These are phyloP conservation scores for Paxillus involutus DNA, from an alignment of 768 basidiomycete species.

Conservation along the genomic window DNA sequence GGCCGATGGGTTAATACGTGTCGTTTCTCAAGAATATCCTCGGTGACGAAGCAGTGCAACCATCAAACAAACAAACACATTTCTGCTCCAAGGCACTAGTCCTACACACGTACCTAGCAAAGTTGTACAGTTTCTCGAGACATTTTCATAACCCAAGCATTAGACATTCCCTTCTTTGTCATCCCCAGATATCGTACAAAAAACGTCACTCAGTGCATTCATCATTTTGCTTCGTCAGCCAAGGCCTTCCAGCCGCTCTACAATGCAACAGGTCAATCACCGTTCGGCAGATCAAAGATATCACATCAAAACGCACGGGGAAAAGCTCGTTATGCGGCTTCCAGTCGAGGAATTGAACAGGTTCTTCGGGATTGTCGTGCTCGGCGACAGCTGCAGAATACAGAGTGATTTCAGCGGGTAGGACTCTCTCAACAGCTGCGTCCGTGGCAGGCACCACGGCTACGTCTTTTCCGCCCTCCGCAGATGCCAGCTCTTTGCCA, in stretches of 20 bases:
- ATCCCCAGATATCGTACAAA: no score
- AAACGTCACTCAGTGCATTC: no score
- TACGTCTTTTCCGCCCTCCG: conserved; percentile 7
- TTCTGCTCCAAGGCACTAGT: no score
- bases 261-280: not conserved
- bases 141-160: no score
- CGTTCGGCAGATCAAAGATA: not conserved
- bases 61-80: conserved; percentile 30
- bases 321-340: conserved; percentile 19
- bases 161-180: no score
- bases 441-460: not conserved
- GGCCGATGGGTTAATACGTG: conserved; percentile 57
- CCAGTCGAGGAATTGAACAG: conserved; percentile 23
- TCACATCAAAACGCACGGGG: conserved; percentile 10
- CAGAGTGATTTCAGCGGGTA: conserved; percentile 21
- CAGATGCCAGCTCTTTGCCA: conserved; percentile 13
- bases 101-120: no score
- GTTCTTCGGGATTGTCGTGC: conserved; percentile 10
- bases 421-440: conserved; percentile 7
- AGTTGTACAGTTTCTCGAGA: no score
- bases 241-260: conserved; percentile 7
- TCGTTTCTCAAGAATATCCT: conserved; percentile 47
- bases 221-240: no score
- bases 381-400: conserved; percentile 24
- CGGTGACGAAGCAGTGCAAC: conserved; percentile 42